These are phyloP conservation scores for Tetracentron sinense DNA, from an alignment of 164 flowering plant species.

Conservation along the genomic window DNA sequence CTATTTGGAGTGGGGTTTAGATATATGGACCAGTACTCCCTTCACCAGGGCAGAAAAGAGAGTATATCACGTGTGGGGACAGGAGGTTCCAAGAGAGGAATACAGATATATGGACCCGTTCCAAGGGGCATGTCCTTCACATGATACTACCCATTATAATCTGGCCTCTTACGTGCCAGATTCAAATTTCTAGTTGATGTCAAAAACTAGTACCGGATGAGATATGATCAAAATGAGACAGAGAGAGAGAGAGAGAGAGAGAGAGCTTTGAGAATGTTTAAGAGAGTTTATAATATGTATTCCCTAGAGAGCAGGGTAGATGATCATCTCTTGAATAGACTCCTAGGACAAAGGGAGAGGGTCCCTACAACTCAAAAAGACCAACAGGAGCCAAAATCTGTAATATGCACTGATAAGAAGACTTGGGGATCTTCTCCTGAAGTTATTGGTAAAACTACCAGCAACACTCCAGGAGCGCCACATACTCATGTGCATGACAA, in stretches of 20 bases:
- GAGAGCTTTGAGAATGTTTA: background rate
- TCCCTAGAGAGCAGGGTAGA: background rate
- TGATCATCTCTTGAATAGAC: too few species aligned
- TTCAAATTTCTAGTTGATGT: slow-evolving; percentile 15
- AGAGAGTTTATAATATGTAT: background rate
- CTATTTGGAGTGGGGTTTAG: slow-evolving; percentile 34
- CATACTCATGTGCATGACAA: too few species aligned
- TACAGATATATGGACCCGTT: too few species aligned
- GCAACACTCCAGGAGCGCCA: too few species aligned
- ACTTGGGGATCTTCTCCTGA: too few species aligned
- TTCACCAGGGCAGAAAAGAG: slow-evolving; percentile 16
- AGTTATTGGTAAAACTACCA: too few species aligned
- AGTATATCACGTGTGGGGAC: slow-evolving; percentile 24
- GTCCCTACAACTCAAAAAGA: too few species aligned
- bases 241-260: slow-evolving; percentile 1
- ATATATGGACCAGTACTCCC: slow-evolving; percentile 18
- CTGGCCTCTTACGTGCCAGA: slow-evolving; percentile 7
- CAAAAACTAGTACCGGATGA: slow-evolving; percentile 18
- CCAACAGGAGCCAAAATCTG: too few species aligned
- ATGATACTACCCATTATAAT: slow-evolving; percentile 11
- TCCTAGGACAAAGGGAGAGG: too few species aligned
- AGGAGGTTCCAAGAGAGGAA: background rate
- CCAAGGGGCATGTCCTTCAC: slow-evolving; percentile 14
- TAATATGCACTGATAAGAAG: too few species aligned
- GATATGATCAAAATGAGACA: slow-evolving; percentile 8